These are phyloP conservation scores for Massospora cicadina DNA, from an alignment of 371 early-diverging fungal genomes.

Conservation along the genomic window DNA sequence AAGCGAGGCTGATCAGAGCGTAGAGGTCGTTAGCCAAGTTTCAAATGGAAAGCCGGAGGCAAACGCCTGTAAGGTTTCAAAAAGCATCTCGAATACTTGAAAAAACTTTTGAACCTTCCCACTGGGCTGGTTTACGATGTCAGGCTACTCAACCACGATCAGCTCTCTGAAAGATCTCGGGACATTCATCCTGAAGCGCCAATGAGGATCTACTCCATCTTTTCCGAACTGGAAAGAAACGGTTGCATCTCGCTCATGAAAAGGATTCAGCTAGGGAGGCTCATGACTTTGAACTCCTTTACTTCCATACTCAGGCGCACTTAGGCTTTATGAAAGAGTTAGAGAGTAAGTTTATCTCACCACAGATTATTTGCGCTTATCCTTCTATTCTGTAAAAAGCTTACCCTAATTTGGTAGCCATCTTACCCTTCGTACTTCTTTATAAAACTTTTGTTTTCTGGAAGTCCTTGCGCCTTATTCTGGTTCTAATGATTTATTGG, in stretches of 20 bases:
- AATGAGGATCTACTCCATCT: constrained; percentile 44
- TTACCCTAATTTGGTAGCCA: too few relatives aligned
- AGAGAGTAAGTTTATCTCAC: constrained; percentile 8
- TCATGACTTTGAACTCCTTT: constrained; percentile 3
- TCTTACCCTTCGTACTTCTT: too few relatives aligned
- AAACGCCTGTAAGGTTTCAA: too few relatives aligned
- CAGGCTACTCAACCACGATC: constrained; percentile 13
- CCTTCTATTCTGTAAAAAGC: too few relatives aligned
- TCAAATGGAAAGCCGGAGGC: too few relatives aligned
- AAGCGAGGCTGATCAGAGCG: too few relatives aligned
- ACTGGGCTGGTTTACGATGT: constrained; percentile 17
- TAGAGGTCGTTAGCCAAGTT: too few relatives aligned
- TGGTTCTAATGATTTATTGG: too few relatives aligned
- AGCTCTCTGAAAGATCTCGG: neutral
- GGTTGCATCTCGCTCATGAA: constrained; percentile 30
- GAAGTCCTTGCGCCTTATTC: too few relatives aligned
- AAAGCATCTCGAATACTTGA: neutral
- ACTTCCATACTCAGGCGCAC: neutral
- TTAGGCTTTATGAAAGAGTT: constrained; percentile 3
- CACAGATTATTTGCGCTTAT: too few relatives aligned
- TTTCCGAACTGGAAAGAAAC: constrained; percentile 25
- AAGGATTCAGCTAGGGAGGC: constrained; percentile 28
- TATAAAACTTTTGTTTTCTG: too few relatives aligned
- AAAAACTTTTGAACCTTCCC: neutral
- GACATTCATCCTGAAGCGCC: constrained; percentile 51